Base-by-base conservation (phyloP, 306 rosid genomes). In the Quercus mongolica region DNA sequence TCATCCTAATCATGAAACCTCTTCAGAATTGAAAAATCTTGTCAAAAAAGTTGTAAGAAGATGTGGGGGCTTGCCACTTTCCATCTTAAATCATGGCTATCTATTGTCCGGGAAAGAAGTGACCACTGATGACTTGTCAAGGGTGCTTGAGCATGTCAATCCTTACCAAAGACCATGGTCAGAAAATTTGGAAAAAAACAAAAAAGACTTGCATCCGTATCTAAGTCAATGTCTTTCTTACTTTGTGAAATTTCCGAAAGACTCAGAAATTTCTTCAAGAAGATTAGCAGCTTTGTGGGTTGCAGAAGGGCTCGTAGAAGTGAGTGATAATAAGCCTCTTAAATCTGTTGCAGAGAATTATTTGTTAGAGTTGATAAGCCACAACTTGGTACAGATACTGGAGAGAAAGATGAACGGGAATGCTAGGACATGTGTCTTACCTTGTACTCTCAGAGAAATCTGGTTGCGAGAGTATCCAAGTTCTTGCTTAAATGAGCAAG, bases 261-360 rank as follows among this genome's bases (percentile, higher is more conserved):
- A 82, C 78, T 77, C 25, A 30, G 78, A 76, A 65, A 63, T 82
- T 58, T 74, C 85, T 5, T 38, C 56, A 4, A 63, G 85, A 74
- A 82, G 81, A 56, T 1, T 82, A 2, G 23, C 65, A 2, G 77
- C 55, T 35, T 35, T 35, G 41, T 35, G 41, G 41, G 41, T 35
- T 35, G 41, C 41, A 35, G 41, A 35, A 35, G 41, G 41, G 41
- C 41, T 35, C 2, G 41, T 35, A 35, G 9, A 35, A 35, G 41
- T 6, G 9, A 35, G 41, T 35, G 41, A 6, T 35, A 6, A 5
- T 6, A 35, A 35, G 41, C 41, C 41, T 6, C 41, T 35, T 35
- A 35, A 35, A 35, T 35, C 41, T 33, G 21, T 55, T 6, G 85
- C 77, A 19, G 13, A 49, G 2, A 0, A 33, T 4, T n/a, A 23